Percentiles rank a stretch among this genome's conserved stretches.
These are phyloP conservation scores for Talaromyces liani DNA, from an alignment of 495 filamentous ascomycete species.

Conservation along the genomic window DNA sequence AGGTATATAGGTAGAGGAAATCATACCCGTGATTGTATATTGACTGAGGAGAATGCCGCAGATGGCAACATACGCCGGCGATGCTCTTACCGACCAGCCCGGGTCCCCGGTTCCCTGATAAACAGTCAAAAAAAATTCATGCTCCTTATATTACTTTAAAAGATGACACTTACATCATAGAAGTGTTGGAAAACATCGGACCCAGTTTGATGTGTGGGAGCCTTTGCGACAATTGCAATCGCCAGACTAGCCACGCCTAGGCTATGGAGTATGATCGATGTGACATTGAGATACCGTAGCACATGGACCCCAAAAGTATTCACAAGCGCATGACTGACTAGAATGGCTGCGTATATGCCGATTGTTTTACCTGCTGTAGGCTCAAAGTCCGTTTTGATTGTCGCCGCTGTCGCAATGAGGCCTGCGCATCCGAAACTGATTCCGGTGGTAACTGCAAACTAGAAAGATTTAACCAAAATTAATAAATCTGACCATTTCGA, in stretches of 20 bases:
- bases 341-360: slow-evolving; percentile 56
- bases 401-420: slow-evolving; percentile 51
- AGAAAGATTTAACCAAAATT: not conserved
- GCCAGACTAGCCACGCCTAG: slow-evolving; percentile 49
- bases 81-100: slow-evolving; percentile 44
- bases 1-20: not conserved
- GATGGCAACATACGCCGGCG: slow-evolving; percentile 48
- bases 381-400: slow-evolving; percentile 43
- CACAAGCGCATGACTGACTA: slow-evolving; percentile 47
- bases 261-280: slow-evolving; percentile 53
- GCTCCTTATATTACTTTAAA: slow-evolving; percentile 17
- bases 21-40: slow-evolving; percentile 36
- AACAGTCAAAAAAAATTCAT: slow-evolving; percentile 51
- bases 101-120: slow-evolving; percentile 43
- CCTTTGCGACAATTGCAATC: slow-evolving; percentile 53
- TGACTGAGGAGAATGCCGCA: slow-evolving; percentile 49
- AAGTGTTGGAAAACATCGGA: not conserved
- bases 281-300: slow-evolving; percentile 53
- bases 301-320: slow-evolving; percentile 55
- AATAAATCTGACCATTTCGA: not conserved
- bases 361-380: slow-evolving; percentile 45
- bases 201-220: slow-evolving; percentile 52
- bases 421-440: slow-evolving; percentile 59
- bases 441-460: slow-evolving; percentile 60
- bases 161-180: not conserved